Base-by-base conservation (phyloP, 2,329 filamentous ascomycete species). In the Talaromyces sp. region DNA sequence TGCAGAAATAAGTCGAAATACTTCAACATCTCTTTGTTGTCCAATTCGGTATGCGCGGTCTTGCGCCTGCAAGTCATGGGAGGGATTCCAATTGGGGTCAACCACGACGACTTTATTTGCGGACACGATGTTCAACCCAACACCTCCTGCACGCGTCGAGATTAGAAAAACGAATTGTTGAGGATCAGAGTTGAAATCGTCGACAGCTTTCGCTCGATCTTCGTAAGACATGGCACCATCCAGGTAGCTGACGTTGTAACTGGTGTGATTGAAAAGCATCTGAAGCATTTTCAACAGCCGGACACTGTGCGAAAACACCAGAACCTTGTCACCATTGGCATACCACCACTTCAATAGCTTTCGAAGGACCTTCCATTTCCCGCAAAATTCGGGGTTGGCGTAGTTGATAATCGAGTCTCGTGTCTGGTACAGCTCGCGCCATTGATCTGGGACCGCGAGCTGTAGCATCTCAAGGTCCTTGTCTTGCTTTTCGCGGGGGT, bases 91-190 rank as follows among this genome's bases (percentile, higher is more conserved):
- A 70, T 98, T 95, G 0, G 95, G 95, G 73, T 98, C 95, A 55
- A 98, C 88, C 39, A 99, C 91, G 44, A 99, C 93, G 0, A 99
- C 95, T 77, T 98, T 98, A 77, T 99, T 99, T 1, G 95, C 95
- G 1, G 92, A 95, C 0, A 93, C 96, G 72, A 99, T 98, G 73
- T 99, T 99, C 31, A 99, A 81, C 0, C 95, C 95, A 0, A 97
- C 90, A 4, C 95, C 95, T 25, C 95, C 95, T 2, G 95, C 93
- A 71, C 90, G 91, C 6, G 95, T 97, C 23, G 91, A 96, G 70
- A 99, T 97, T 21, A 99, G 82, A 69, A 99, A 99, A 5, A 97
- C 92, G 70, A 99, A 99, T 70, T 95, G 91, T 3, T 82, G 83
- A 0, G 92, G 86, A 70, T 96, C 89, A 0, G 90, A 85, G 73